A percentile compares a stretch with the other conserved stretches of the same genome.
phyloP scores from a whole-genome alignment of 257 asterid genomes.

The Handroanthus guayacan region DNA sequence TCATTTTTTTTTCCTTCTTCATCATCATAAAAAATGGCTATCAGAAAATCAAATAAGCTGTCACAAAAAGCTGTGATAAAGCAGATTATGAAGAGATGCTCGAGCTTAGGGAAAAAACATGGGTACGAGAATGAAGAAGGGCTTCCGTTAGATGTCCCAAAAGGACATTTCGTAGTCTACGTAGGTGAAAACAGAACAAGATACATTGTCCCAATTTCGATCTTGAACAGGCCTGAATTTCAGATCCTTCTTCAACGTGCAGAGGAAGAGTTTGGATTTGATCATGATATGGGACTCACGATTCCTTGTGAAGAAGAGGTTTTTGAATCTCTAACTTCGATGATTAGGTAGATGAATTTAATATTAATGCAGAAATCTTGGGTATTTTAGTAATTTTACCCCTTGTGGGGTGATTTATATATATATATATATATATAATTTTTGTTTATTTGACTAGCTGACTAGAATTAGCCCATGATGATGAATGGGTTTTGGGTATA shows the following conservation, averaged over 20 bases:
- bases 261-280: conserved; percentile 69
- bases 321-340: conserved; percentile 53
- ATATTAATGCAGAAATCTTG: neutral
- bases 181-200: conserved; percentile 60
- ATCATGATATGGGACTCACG: conserved; percentile 64
- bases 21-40: conserved; percentile 42
- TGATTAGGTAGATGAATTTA: conserved; percentile 35
- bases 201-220: conserved; percentile 57
- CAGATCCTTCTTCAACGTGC: conserved; percentile 51
- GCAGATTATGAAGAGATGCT: conserved; percentile 61
- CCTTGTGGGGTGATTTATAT: neutral
- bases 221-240: conserved; percentile 50
- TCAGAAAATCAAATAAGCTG: conserved; percentile 49
- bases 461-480: conserved; percentile 22
- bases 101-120: conserved; percentile 53
- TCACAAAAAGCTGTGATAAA: conserved; percentile 61
- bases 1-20: no score
- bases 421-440: neutral
- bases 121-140: conserved; percentile 49
- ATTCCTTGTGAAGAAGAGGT: conserved; percentile 59
- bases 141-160: conserved; percentile 62
- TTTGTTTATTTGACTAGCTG: conserved; percentile 25
- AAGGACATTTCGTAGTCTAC: conserved; percentile 64
- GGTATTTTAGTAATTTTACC: neutral
- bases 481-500: conserved; percentile 8